Evolutionary conservation across 768 basidiomycete genomes (phyloP).

Genomic region (Boletus reticulatus): DNA sequence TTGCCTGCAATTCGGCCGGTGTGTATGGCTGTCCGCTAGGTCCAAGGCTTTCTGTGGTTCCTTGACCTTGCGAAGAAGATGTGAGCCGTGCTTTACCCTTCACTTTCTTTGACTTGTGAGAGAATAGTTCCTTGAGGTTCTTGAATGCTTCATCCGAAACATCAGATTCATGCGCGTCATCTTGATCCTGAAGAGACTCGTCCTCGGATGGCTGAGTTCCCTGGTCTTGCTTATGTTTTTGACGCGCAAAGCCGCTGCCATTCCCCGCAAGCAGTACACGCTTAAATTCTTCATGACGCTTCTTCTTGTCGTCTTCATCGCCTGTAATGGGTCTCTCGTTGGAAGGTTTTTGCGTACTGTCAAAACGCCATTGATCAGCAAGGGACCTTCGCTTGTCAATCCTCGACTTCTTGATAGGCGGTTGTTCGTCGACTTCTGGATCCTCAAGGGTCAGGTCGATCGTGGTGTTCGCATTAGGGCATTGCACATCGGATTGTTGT

Average conservation of each 20-base stretch:
- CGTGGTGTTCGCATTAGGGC: slow-evolving; percentile 21
- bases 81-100: slow-evolving; percentile 36
- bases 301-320: slow-evolving; percentile 47
- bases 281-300: slow-evolving; percentile 47
- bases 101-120: slow-evolving; percentile 32
- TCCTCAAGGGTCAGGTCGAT: slow-evolving; percentile 57
- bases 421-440: slow-evolving; percentile 25
- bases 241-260: slow-evolving; percentile 32
- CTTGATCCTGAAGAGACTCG: slow-evolving; percentile 25
- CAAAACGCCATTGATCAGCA: slow-evolving; percentile 47
- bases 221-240: slow-evolving; percentile 4
- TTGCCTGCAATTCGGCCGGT: slow-evolving; percentile 70
- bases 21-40: slow-evolving; percentile 73
- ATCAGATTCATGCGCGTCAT: slow-evolving; percentile 31
- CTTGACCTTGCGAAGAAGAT: slow-evolving; percentile 31
- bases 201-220: slow-evolving; percentile 19
- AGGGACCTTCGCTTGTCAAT: slow-evolving; percentile 15
- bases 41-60: slow-evolving; percentile 45
- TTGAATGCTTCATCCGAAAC: slow-evolving; percentile 48
- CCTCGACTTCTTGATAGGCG: slow-evolving; percentile 30
- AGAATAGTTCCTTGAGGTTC: slow-evolving; percentile 48
- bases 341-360: slow-evolving; percentile 18
- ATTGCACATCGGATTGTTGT: slow-evolving; percentile 18
- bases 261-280: slow-evolving; percentile 50
- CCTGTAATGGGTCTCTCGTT: not conserved